Percentiles rank a stretch among this genome's conserved stretches.
These are phyloP conservation scores for Scalesia atractyloides DNA, from an alignment of 129 eudicot genomes.

Conservation along the genomic window DNA sequence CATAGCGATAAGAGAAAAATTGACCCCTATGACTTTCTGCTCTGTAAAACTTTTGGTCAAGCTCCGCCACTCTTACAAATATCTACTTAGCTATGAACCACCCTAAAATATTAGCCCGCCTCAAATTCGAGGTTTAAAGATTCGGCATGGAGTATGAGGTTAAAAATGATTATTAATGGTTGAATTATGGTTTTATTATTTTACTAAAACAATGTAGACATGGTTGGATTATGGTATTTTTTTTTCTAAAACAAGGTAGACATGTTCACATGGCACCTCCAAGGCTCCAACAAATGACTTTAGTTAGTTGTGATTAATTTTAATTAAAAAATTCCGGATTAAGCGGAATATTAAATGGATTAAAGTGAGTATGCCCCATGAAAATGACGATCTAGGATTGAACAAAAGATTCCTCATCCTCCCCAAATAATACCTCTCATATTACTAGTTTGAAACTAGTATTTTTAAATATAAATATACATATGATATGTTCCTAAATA, in stretches of 20 bases:
- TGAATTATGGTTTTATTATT: background rate
- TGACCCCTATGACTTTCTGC: too few species aligned
- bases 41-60: too few species aligned
- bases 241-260: background rate
- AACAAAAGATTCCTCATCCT: constrained; percentile 13
- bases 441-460: background rate
- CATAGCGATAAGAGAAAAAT: too few species aligned
- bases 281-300: background rate
- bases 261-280: constrained; percentile 14
- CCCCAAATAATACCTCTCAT: background rate
- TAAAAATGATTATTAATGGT: background rate
- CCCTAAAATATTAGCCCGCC: background rate
- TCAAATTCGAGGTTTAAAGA: background rate
- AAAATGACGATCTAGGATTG: constrained; percentile 11
- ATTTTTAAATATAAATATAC: background rate
- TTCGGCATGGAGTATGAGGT: background rate
- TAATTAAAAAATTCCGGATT: background rate
- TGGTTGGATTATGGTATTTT: background rate
- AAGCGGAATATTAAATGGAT: background rate
- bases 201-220: background rate
- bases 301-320: background rate
- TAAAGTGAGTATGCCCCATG: background rate
- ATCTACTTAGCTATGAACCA: too few species aligned
- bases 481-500: too few species aligned
- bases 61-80: too few species aligned